A percentile compares a stretch with the other conserved stretches of the same genome.
Evolutionary conservation across 805 yeast genomes (phyloP).

Genomic region (Kuraishia cidri): DNA sequence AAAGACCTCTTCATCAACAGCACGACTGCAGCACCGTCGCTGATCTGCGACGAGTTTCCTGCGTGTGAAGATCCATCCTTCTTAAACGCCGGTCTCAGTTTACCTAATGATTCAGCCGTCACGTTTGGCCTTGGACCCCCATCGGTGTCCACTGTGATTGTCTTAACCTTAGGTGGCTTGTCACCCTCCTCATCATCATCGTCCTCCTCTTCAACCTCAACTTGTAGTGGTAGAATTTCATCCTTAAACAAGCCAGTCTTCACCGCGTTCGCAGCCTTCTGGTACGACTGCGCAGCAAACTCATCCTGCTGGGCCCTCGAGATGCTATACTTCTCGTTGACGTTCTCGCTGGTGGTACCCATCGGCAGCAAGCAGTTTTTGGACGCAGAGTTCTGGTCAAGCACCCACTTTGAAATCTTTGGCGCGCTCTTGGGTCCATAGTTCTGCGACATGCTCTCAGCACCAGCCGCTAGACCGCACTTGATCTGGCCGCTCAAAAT

Average conservation of each 20-base stretch:
- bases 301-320: conserved; percentile 71
- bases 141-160: conserved; percentile 49
- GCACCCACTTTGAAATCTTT: conserved; percentile 36
- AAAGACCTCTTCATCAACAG: conserved; percentile 76
- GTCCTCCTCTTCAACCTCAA: conserved; percentile 46
- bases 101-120: conserved; percentile 65
- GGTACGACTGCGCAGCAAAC: conserved; percentile 82
- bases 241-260: conserved; percentile 68
- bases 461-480: conserved; percentile 88
- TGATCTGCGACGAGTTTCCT: conserved; percentile 93
- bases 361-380: conserved; percentile 82
- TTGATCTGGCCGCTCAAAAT: conserved; percentile 83
- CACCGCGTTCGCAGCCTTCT: conserved; percentile 75
- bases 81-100: conserved; percentile 81
- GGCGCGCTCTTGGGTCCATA: conserved; percentile 78
- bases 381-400: conserved; percentile 37
- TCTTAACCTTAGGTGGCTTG: conserved; percentile 12
- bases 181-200: conserved; percentile 38
- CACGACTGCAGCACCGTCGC: conserved; percentile 94
- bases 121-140: conserved; percentile 91
- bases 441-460: conserved; percentile 86
- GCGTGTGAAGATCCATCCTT: conserved; percentile 85
- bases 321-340: conserved; percentile 58
- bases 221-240: conserved; percentile 78
- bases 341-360: conserved; percentile 95